Base-by-base conservation (phyloP, 2,329 filamentous ascomycete genomes). In the Trichoderma atroviride region DNA sequence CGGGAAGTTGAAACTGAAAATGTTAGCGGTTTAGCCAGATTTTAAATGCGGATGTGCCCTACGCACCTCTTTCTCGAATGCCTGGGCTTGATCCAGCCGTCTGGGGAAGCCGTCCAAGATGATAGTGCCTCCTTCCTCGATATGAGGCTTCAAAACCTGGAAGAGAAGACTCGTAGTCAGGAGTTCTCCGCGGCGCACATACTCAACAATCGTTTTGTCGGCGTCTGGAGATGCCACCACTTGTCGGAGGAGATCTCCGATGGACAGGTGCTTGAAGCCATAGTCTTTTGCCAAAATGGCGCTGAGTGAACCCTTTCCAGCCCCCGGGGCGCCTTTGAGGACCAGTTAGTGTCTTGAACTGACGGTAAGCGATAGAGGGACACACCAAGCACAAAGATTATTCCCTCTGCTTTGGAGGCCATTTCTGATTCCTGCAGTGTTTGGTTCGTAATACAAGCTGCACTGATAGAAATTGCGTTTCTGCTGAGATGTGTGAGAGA, bases 41-140 rank as follows among this genome's bases (percentile, higher is more conserved):
- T 2, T 5, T 1, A 9, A 19, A 3, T 19, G 13, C 5, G 22
- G 11, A 7, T 1, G 13, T 13, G n/a, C 19, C 7, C 11, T 10
- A 10, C 29, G 1, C 24, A 62, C 43, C 14, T 27, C 5, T 27
- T n/a, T 11, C 22, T 62, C 59, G 5, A 62, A 62, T 27, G 14
- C 43, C n/a, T 37, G 33, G 4, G 59, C 59, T 35, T 62, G 59
- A 16, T 52, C 59, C 13, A 62, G 29, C 5, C n/a, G 16, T 16
- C 59, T n/a, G 6, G 59, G 59, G 1, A 62, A 62, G n/a, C 59
- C 59, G 24, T 62, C 59, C 29, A 62, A 7, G n/a, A 62, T 35
- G 9, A 47, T 62, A 19, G n/a, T 22, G 5, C 43, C 43, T 14
- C 13, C 29, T 35, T 4, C 13, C 6, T 27, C 7, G 4, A 62